Evolutionary conservation across 148 eudicot genomes (phyloP), one percentile per base, ranked within the genome.

Genomic region (Polygonum aviculare): DNA sequence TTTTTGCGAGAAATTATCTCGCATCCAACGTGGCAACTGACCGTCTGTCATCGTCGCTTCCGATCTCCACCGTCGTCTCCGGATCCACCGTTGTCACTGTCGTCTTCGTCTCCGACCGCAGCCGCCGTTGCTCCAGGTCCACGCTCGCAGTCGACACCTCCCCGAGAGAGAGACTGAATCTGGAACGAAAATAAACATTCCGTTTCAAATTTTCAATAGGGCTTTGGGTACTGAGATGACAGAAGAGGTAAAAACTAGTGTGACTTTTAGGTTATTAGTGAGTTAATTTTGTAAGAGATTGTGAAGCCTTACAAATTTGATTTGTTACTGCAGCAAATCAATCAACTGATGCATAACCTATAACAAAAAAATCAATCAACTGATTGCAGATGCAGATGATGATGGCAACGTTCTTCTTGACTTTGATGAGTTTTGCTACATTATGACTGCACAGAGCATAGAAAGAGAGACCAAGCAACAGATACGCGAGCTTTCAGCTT

Each of bases 391-490:
- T 76, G 98, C 92, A 45, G 98, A 94, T 80, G 92, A 94, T 80
- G 97, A 94, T 86, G 98, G 97, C 72, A 95, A 97, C 82, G 98
- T 97, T 72, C 88, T 97, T 70, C 93, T 95, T 69, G 98, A 95
- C 75, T 95, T 89, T 62, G 97, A 90, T 81, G 98, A 95, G 79
- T 95, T 95, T 76, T 86, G 83, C 79, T 80, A 89, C 84, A 95
- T 95, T 97, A 95, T 95, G 97, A 92, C 97, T 76, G 97, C 96
- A 47, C 89, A 95, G 82, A 87, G 88, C 63, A 95, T 95, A 75
- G 98, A 95, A 82, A 90, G 97, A 77, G 98, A 95, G 85, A 86
- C 87, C 12, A 95, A 86, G 84, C 94, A 92, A 73, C 97, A 95
- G 86, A 91, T 90, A 89, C 82, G 83, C 93, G 87, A 80, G 98